phyloP scores from a whole-genome alignment of 202 grass and related monocot species.

The Setaria viridis region DNA sequence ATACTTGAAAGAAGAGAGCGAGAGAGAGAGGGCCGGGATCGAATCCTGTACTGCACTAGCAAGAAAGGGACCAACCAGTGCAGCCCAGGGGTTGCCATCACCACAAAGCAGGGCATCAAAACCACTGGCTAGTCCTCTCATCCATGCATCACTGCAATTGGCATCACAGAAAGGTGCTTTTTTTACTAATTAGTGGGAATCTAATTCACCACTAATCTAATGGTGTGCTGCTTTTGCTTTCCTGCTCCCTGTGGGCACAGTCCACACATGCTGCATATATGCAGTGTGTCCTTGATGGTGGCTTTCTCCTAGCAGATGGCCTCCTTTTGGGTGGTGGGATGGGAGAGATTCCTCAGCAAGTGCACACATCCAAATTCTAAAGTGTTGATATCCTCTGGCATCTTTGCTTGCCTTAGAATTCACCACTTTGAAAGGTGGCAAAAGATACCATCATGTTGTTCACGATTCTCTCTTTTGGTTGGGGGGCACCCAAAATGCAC shows the following conservation, averaged over 20 bases:
- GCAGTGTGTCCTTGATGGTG: slow-evolving; percentile 28
- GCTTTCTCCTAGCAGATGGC: slow-evolving; percentile 34
- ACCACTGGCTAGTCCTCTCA: slow-evolving; percentile 28
- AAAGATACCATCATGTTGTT: slow-evolving; percentile 45
- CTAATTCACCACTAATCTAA: slow-evolving; percentile 52
- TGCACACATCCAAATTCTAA: slow-evolving; percentile 48
- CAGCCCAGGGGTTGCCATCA: slow-evolving; percentile 36
- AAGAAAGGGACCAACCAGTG: slow-evolving; percentile 53
- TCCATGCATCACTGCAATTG: slow-evolving; percentile 31
- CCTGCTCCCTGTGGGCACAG: slow-evolving; percentile 28
- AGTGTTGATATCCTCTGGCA: slow-evolving; percentile 36
- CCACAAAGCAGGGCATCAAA: slow-evolving; percentile 51
- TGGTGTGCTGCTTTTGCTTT: slow-evolving; percentile 25
- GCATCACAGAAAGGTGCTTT: slow-evolving; percentile 42
- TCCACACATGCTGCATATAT: slow-evolving; percentile 4
- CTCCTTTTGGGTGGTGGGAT: slow-evolving; percentile 51
- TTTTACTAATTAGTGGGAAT: slow-evolving; percentile 39
- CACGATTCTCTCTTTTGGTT: slow-evolving; percentile 36
- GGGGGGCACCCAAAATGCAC: neutral
- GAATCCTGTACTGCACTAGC: slow-evolving; percentile 38
- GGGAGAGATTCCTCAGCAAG: slow-evolving; percentile 62
- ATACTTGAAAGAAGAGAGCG: too few species aligned
- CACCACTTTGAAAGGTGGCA: slow-evolving; percentile 45
- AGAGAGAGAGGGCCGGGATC: neutral
- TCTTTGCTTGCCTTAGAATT: slow-evolving; percentile 67